A percentile compares a stretch with the other conserved stretches of the same genome.
Conservation (phyloP, 2,329 filamentous ascomycete species). For the Mycosphaerella sp. region DNA sequence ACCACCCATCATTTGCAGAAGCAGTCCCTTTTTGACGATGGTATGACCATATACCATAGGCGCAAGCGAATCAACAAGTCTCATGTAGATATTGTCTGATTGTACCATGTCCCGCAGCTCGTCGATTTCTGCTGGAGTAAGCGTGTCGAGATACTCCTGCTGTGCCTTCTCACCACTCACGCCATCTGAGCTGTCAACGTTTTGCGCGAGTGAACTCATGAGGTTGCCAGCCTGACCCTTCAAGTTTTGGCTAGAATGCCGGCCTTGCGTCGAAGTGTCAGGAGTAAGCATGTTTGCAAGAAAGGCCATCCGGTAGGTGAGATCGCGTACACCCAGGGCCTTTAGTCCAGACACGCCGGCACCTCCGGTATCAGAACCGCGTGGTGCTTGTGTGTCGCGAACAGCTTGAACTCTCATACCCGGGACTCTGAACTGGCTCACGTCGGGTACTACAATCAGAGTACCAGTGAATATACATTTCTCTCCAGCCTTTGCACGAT, state of each 20-base stretch:
- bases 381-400: slow-evolving; percentile 69
- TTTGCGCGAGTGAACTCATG: slow-evolving; percentile 73
- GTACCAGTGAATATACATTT: slow-evolving; percentile 98
- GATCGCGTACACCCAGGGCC: slow-evolving; percentile 83
- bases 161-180: slow-evolving; percentile 80
- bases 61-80: slow-evolving; percentile 86
- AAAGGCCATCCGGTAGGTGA: slow-evolving; percentile 96
- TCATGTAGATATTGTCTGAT: slow-evolving; percentile 88
- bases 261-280: slow-evolving; percentile 74
- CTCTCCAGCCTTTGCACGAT: slow-evolving; percentile 93
- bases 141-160: slow-evolving; percentile 75
- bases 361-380: slow-evolving; percentile 69
- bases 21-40: slow-evolving; percentile 92
- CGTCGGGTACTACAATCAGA: slow-evolving; percentile 91
- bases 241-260: slow-evolving; percentile 58
- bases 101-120: slow-evolving; percentile 92
- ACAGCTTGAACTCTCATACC: slow-evolving; percentile 77
- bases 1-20: slow-evolving; percentile 93
- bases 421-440: slow-evolving; percentile 87
- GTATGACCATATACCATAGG: slow-evolving; percentile 97
- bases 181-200: slow-evolving; percentile 58
- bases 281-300: slow-evolving; percentile 93
- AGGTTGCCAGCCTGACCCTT: slow-evolving; percentile 76
- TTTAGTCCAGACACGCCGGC: slow-evolving; percentile 83
- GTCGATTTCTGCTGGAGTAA: slow-evolving; percentile 81